phyloP scores from a whole-genome alignment of 805 yeast genomes.

The Brettanomyces nanus region DNA sequence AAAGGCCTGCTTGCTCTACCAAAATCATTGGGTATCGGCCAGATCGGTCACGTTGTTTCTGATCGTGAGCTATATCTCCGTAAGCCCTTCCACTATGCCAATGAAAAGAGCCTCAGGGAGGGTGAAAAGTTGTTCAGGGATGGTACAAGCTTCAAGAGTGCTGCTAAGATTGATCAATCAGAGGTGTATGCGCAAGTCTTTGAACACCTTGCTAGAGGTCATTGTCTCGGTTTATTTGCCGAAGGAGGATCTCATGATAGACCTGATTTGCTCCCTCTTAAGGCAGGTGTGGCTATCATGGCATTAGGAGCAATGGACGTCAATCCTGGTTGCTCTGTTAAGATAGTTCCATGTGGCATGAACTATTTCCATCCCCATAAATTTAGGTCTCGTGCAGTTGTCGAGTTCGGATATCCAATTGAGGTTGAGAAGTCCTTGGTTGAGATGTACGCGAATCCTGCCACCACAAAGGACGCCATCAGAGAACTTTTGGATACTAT shows the following conservation, averaged over 20 bases:
- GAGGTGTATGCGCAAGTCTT: slow-evolving; percentile 79
- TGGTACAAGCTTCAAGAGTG: slow-evolving; percentile 60
- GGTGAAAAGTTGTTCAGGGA: slow-evolving; percentile 32
- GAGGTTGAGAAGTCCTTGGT: slow-evolving; percentile 56
- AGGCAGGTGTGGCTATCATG: slow-evolving; percentile 98
- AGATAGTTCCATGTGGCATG: slow-evolving; percentile 95
- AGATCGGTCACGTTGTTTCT: slow-evolving; percentile 55
- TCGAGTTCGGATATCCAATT: slow-evolving; percentile 89
- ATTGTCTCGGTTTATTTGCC: slow-evolving; percentile 89
- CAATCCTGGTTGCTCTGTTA: slow-evolving; percentile 67
- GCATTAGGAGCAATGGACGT: slow-evolving; percentile 88
- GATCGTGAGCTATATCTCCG: slow-evolving; percentile 65
- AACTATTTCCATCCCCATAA: slow-evolving; percentile 94
- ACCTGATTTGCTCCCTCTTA: slow-evolving; percentile 81
- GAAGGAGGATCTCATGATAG: slow-evolving; percentile 99
- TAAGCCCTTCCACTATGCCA: slow-evolving; percentile 50
- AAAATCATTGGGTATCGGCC: slow-evolving; percentile 66
- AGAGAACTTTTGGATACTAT: slow-evolving; percentile 61
- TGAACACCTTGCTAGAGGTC: slow-evolving; percentile 69
- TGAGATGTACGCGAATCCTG: slow-evolving; percentile 48
- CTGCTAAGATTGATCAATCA: slow-evolving; percentile 80
- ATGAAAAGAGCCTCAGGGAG: slow-evolving; percentile 32
- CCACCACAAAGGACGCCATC: slow-evolving; percentile 65
- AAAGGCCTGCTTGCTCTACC: slow-evolving; percentile 75
- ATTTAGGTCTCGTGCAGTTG: slow-evolving; percentile 89